Percentiles rank a stretch among this genome's conserved stretches.
phyloP scores from a whole-genome alignment of 345 rosid species.

The Boechera stricta region DNA sequence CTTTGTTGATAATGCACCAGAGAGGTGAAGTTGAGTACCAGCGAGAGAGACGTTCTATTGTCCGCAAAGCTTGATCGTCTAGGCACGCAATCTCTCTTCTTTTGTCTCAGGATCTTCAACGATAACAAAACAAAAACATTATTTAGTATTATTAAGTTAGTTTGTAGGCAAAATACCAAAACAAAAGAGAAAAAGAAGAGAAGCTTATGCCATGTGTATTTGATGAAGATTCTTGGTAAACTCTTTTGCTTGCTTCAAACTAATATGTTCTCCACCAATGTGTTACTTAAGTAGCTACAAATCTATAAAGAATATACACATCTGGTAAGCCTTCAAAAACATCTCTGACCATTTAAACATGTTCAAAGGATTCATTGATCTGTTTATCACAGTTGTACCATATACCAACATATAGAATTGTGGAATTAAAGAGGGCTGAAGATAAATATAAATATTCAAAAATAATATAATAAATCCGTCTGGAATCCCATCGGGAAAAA shows the following conservation, averaged over 20 bases:
- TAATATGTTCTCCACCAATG: not conserved
- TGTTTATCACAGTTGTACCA: too few relatives aligned
- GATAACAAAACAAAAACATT: not conserved
- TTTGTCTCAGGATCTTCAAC: not conserved
- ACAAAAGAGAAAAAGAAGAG: not conserved
- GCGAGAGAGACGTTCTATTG: slow-evolving; percentile 79
- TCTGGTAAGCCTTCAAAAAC: too few relatives aligned
- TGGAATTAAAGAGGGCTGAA: too few relatives aligned
- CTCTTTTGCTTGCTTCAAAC: slow-evolving; percentile 7
- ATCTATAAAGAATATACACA: too few relatives aligned
- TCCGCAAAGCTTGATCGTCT: slow-evolving; percentile 64
- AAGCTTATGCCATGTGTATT: slow-evolving; percentile 5
- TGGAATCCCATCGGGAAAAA: too few relatives aligned
- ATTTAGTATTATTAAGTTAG: not conserved
- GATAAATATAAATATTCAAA: too few relatives aligned
- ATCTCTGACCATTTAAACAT: too few relatives aligned
- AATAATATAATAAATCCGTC: too few relatives aligned
- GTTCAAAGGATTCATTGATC: too few relatives aligned
- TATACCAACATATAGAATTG: too few relatives aligned
- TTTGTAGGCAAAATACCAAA: not conserved
- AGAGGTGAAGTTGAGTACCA: slow-evolving; percentile 96
- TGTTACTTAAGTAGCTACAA: too few relatives aligned
- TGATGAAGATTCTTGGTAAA: slow-evolving; percentile 9
- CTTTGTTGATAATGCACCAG: slow-evolving; percentile 96
- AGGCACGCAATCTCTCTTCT: not conserved